These are phyloP conservation scores for Eremothecium gossypii DNA, from an alignment of 1,139 yeast species.

Conservation along the genomic window DNA sequence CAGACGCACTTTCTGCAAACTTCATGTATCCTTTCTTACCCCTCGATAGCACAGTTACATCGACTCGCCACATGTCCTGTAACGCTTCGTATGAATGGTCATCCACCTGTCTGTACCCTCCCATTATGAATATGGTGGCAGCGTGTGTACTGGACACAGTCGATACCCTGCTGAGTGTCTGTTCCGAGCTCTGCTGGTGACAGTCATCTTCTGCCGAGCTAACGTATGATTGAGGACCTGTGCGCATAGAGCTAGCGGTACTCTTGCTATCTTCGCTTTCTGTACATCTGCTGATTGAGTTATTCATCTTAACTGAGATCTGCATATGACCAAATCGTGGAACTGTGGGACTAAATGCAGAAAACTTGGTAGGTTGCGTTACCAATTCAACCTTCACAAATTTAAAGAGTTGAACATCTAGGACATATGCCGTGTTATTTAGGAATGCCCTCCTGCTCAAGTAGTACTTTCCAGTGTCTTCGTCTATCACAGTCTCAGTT, in stretches of 20 bases:
- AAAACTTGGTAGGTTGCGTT: slow-evolving; percentile 35
- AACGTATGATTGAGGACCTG: slow-evolving; percentile 1
- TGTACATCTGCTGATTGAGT: background rate
- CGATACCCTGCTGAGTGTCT: slow-evolving; percentile 5
- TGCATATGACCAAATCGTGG: slow-evolving; percentile 41
- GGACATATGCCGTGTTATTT: slow-evolving; percentile 35
- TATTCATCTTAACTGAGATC: slow-evolving; percentile 23
- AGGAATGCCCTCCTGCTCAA: slow-evolving; percentile 31
- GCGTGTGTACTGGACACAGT: slow-evolving; percentile 12
- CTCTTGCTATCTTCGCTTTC: slow-evolving; percentile 2
- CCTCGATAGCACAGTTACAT: slow-evolving; percentile 31
- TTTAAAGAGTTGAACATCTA: slow-evolving; percentile 33
- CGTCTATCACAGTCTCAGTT: slow-evolving; percentile 26
- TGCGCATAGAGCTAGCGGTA: slow-evolving; percentile 2
- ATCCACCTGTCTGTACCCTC: slow-evolving; percentile 33
- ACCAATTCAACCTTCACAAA: slow-evolving; percentile 33
- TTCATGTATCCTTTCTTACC: slow-evolving; percentile 30
- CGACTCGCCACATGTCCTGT: slow-evolving; percentile 41
- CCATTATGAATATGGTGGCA: slow-evolving; percentile 33
- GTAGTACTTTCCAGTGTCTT: slow-evolving; percentile 22
- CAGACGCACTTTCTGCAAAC: slow-evolving; percentile 30
- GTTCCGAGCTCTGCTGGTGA: slow-evolving; percentile 6
- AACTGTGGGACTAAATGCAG: slow-evolving; percentile 32
- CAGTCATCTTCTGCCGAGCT: slow-evolving; percentile 3
- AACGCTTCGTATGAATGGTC: slow-evolving; percentile 32